Base-by-base conservation (phyloP, 2,329 filamentous ascomycete species). In the Colletotrichum somersetense region DNA sequence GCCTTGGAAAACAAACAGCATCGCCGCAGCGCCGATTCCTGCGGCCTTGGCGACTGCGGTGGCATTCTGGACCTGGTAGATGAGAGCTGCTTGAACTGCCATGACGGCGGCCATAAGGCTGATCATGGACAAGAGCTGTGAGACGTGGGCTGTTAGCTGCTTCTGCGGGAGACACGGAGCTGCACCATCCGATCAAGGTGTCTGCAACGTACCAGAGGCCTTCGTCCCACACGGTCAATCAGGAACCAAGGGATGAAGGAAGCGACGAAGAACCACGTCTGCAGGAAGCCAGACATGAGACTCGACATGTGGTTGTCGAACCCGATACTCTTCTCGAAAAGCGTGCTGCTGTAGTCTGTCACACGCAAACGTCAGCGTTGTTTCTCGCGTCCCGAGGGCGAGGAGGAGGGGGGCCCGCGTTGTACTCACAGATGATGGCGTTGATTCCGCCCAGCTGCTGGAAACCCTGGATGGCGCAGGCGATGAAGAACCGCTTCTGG, bases 391-490 rank as follows among this genome's bases (percentile, higher is more conserved):
- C 4, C 23, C 26, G 4, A 5, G 3, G 12, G 7, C 5, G 4
- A 8, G 7, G 18, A 23, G 18, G 5, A 33, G 8, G 6, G 5
- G 30, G 8, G 12, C 2, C 14, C 26, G 30, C 18, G 7, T 8
- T 3, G 23, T 1, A 44, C 78, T 70, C n/a, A 80, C 78, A 87
- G 26, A 85, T 85, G 38, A 86, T 82, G 5, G 83, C 83, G 44
- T 87, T 88, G 72, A 85, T 87, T 2, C 86, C 86, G 6, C 82
- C 81, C 1, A 87, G 78, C 42, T 87, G 86, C 68, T 87, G 85
- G 62, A 80, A 77, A 0, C 69, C 69, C 20, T 81, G 78, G 0
- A 81, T 76, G 0, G 73, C 74, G n/a, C 79, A 81, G 2, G 79
- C 77, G 48, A 83, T 75, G 10, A 81, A 53, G 0, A 82, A 74